phyloP scores from a whole-genome alignment of 2,329 filamentous ascomycete species.

The Cercospora citrullina region DNA sequence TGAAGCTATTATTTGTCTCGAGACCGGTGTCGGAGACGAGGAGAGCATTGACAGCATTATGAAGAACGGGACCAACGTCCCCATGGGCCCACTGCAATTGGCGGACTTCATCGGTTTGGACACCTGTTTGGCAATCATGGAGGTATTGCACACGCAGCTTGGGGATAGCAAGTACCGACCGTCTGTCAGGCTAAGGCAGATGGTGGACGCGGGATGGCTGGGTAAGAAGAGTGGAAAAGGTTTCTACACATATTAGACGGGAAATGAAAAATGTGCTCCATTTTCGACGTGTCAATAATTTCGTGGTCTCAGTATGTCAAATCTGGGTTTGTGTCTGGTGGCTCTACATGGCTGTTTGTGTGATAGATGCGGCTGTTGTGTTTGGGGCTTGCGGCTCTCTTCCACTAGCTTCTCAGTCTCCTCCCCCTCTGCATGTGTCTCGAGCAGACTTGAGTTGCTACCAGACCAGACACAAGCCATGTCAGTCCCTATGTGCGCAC shows the following conservation, averaged over 20 bases:
- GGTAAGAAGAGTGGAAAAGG: conserved; percentile 97
- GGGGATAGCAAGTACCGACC: conserved; percentile 96
- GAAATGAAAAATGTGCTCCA: neutral
- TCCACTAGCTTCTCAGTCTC: neutral
- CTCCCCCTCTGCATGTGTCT: neutral
- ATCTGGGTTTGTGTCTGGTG: neutral
- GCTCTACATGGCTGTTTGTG: neutral
- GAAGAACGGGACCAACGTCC: conserved; percentile 98
- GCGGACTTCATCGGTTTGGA: conserved; percentile 98
- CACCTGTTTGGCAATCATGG: conserved; percentile 96
- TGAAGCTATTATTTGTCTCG: conserved; percentile 92
- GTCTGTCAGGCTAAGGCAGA: conserved; percentile 81
- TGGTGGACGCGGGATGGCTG: conserved; percentile 97
- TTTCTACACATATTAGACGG: conserved; percentile 77
- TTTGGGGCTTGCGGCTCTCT: neutral
- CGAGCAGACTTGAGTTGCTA: neutral
- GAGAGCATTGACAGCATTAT: conserved; percentile 97
- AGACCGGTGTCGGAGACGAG: conserved; percentile 83
- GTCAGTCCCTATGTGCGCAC: neutral
- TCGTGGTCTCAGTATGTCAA: neutral
- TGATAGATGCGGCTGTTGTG: neutral
- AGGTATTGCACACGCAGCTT: conserved; percentile 84
- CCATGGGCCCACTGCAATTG: conserved; percentile 91
- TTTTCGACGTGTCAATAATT: too few species aligned
- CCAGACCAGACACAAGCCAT: neutral